These are phyloP conservation scores for Tetracladium maxilliforme DNA, from an alignment of 2,329 filamentous ascomycete genomes.

Conservation along the genomic window DNA sequence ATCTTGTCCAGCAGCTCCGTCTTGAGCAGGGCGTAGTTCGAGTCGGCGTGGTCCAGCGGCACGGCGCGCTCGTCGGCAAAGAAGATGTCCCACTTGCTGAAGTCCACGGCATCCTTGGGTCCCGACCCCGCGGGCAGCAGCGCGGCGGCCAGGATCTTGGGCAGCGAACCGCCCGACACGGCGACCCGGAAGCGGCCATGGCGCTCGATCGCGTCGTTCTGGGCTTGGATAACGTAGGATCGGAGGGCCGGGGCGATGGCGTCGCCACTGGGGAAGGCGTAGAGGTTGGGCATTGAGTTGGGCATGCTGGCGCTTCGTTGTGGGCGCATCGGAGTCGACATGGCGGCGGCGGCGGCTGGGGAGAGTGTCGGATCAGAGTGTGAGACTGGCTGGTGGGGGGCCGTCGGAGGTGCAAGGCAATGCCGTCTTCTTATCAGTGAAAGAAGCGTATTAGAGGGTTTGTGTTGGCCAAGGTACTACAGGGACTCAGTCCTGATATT, in stretches of 20 bases:
- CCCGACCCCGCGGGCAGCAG: slow-evolving; percentile 41
- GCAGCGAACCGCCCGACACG: slow-evolving; percentile 87
- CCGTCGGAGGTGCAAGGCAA: too few species aligned
- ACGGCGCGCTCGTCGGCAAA: slow-evolving; percentile 96
- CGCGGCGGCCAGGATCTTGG: slow-evolving; percentile 73
- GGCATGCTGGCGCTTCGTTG: too few species aligned
- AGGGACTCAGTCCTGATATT: too few species aligned
- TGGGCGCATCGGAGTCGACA: too few species aligned
- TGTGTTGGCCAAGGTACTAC: too few species aligned
- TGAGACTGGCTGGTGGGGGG: too few species aligned
- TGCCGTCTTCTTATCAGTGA: too few species aligned
- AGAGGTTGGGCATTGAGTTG: slow-evolving; percentile 69
- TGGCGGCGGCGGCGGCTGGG: too few species aligned
- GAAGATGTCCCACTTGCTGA: slow-evolving; percentile 92
- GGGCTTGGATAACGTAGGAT: slow-evolving; percentile 66
- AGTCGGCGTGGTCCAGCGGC: slow-evolving; percentile 80
- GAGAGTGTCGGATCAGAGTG: too few species aligned
- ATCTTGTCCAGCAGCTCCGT: slow-evolving; percentile 81
- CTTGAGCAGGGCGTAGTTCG: slow-evolving; percentile 85
- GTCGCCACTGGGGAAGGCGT: slow-evolving; percentile 58
- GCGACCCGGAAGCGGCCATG: slow-evolving; percentile 82
- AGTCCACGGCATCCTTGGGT: slow-evolving; percentile 51
- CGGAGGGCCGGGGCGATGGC: slow-evolving; percentile 66
- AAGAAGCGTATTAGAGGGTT: too few species aligned
- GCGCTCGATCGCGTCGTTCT: slow-evolving; percentile 64